These are phyloP conservation scores for Tripterygium wilfordii DNA, from an alignment of 177 flowering plant genomes.

Conservation along the genomic window DNA sequence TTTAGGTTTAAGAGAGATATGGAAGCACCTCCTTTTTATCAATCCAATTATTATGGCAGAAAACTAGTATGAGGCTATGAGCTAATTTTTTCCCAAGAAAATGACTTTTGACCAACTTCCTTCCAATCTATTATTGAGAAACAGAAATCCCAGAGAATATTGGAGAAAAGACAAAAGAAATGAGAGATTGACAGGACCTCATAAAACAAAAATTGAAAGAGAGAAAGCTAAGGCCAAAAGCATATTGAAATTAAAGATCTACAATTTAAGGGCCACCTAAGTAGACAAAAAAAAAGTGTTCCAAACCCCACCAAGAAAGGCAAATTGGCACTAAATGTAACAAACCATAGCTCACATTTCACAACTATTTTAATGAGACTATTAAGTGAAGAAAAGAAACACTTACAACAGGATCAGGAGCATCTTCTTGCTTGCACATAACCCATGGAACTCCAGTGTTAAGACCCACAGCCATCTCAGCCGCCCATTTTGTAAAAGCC, in stretches of 20 bases:
- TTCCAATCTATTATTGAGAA: neutral
- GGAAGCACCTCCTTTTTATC: too few species aligned
- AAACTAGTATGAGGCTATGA: too few species aligned
- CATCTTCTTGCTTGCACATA: slow-evolving; percentile 93
- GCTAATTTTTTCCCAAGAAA: too few species aligned
- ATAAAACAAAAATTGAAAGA: neutral
- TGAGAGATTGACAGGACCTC: slow-evolving; percentile 8
- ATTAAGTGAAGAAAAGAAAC: neutral
- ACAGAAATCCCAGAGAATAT: neutral
- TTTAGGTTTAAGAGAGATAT: too few species aligned
- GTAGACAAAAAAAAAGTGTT: neutral
- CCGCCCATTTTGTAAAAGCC: slow-evolving; percentile 75
- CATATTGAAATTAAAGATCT: neutral
- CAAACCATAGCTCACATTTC: neutral
- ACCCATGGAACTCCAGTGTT: slow-evolving; percentile 96
- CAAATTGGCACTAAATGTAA: neutral
- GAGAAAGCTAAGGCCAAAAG: slow-evolving; percentile 2
- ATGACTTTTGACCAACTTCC: too few species aligned
- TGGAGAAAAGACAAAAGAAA: neutral
- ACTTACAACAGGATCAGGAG: slow-evolving; percentile 83
- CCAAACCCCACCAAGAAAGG: slow-evolving; percentile 12
- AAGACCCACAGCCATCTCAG: slow-evolving; percentile 74
- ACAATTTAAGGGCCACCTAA: neutral
- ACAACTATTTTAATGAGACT: neutral
- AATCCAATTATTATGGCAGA: too few species aligned